Evolutionary conservation across 495 filamentous ascomycete genomes (phyloP).

Genomic region (Tirmania nivea): DNA sequence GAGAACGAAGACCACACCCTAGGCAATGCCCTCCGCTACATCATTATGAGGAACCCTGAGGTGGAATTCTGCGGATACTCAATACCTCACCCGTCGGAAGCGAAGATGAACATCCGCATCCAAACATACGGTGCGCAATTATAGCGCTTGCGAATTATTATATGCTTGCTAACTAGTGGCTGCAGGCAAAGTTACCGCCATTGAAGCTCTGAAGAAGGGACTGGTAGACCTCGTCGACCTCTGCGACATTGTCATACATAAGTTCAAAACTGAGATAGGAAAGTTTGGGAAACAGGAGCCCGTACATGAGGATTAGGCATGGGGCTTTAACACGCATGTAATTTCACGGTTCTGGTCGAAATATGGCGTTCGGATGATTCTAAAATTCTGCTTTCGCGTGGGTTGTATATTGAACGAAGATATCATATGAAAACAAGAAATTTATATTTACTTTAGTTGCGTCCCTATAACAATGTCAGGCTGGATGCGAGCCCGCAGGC

Average conservation of each 20-base stretch:
- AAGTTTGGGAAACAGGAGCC: slow-evolving; percentile 30
- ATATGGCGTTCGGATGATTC: background rate
- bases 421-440: too few relatives aligned
- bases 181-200: slow-evolving; percentile 46
- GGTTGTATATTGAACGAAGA: too few relatives aligned
- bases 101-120: slow-evolving; percentile 90
- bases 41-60: slow-evolving; percentile 96
- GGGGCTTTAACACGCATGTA: background rate
- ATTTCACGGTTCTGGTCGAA: slow-evolving; percentile 3
- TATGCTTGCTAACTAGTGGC: slow-evolving; percentile 1
- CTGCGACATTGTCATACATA: slow-evolving; percentile 74
- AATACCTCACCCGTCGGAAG: slow-evolving; percentile 88
- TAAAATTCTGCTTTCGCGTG: too few relatives aligned
- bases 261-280: slow-evolving; percentile 48
- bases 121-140: slow-evolving; percentile 61
- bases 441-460: slow-evolving; percentile 14
- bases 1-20: slow-evolving; percentile 81
- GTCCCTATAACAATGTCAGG: slow-evolving; percentile 12
- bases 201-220: slow-evolving; percentile 73
- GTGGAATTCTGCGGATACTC: slow-evolving; percentile 98
- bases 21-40: slow-evolving; percentile 78
- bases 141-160: slow-evolving; percentile 9
- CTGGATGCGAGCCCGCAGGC: too few relatives aligned
- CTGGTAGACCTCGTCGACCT: slow-evolving; percentile 69
- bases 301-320: slow-evolving; percentile 1